Evolutionary conservation across 2,329 filamentous ascomycete genomes (phyloP), one percentile per base, ranked within the genome.

Genomic region (Phialophora expanda): DNA sequence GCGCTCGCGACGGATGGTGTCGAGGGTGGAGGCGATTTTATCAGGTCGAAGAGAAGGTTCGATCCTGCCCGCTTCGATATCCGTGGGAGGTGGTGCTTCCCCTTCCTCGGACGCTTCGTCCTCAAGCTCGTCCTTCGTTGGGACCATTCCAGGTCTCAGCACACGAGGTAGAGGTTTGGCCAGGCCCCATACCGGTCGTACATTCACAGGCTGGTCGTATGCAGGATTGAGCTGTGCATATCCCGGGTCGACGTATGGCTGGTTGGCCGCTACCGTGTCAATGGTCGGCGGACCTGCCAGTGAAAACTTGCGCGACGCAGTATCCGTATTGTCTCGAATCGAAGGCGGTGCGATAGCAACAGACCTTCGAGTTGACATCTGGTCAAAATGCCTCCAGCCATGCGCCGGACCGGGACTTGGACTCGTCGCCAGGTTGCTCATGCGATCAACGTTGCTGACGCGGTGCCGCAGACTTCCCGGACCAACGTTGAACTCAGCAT

Each of bases 101-200:
- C 46, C 30, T 44, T 41, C 64, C 20, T 65, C 57, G 20, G 46
- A n/a, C 9, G 50, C 51, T 64, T 57, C 72, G 38, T 78, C 61
- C n/a, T 76, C 69, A 17, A 80, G 62, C 66, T 81, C 77, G 46
- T 77, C 76, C 63, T 75, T 74, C 0, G 80, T 79, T 0, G 82
- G 82, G 1, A 84, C 78, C 84, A 85, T 86, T 11, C 83, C 83
- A 22, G 81, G 77, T 44, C 84, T 78, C 60, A 86, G 77, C 0
- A 85, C 83, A 67, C 83, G 83, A 34, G 84, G 84, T 28, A 86
- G 72, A 6, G 84, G 83, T 69, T 84, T 83, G 3, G 82, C 83
- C 59, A 86, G 73, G 73, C 82, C 80, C 80, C 84, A 86, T 55
- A 86, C 80, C 0, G 84, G 84, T 62, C 82, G 80, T 12, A 75